These are phyloP conservation scores for Amanita muscaria DNA, from an alignment of 768 basidiomycete genomes.

Conservation along the genomic window DNA sequence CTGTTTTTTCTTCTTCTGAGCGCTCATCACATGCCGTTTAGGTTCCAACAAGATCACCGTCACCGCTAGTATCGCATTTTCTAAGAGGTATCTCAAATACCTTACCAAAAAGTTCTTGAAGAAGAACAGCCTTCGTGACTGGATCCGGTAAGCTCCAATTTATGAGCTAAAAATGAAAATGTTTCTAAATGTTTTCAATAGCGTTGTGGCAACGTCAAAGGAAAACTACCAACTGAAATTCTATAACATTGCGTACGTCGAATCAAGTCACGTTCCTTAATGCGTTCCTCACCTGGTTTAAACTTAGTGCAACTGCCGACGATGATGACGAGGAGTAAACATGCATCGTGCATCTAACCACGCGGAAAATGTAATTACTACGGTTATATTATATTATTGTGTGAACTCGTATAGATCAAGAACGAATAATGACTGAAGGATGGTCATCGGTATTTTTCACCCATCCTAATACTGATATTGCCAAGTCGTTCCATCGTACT, in stretches of 20 bases:
- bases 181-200: constrained; percentile 17
- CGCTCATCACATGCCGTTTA: constrained; percentile 22
- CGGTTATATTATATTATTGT: too few relatives aligned
- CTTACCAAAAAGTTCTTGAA: constrained; percentile 99
- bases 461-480: constrained; percentile 52
- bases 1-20: too few relatives aligned
- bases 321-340: constrained; percentile 22
- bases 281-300: neutral
- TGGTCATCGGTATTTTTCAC: constrained; percentile 30
- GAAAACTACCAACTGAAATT: constrained; percentile 91
- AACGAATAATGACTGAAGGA: constrained; percentile 1
- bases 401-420: too few relatives aligned
- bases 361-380: too few relatives aligned
- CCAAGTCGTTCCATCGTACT: constrained; percentile 64
- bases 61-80: constrained; percentile 81
- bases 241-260: constrained; percentile 82
- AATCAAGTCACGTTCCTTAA: neutral
- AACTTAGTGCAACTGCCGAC: constrained; percentile 19
- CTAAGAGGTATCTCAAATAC: constrained; percentile 97
- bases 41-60: constrained; percentile 80
- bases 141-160: constrained; percentile 66
- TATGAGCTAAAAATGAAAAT: neutral
- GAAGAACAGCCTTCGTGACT: constrained; percentile 93
- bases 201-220: constrained; percentile 89
- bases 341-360: neutral